Conservation (phyloP, 1,139 yeast genomes). For the Schwanniomyces etchellsii region DNA sequence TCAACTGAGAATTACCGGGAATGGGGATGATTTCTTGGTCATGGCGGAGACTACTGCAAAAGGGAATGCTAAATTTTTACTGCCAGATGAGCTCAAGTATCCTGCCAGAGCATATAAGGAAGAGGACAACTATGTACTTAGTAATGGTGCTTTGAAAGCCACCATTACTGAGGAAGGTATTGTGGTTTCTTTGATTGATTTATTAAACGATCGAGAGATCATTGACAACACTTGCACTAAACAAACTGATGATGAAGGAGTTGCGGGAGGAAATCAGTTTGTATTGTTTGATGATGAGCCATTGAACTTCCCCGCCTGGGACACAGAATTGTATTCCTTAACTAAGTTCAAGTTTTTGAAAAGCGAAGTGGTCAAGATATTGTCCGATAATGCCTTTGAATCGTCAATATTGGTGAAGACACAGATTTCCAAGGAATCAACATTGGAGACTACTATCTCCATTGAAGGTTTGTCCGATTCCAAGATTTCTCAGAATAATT, state of each 20-base stretch:
- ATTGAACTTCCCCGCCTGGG: constrained; percentile 93
- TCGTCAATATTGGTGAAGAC: constrained; percentile 60
- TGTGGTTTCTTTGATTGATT: constrained; percentile 62
- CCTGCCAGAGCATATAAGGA: constrained; percentile 43
- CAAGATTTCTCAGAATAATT: constrained; percentile 30
- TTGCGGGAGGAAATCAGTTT: constrained; percentile 68
- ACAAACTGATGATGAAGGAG: constrained; percentile 30
- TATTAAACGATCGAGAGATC: constrained; percentile 56
- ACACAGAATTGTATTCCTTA: constrained; percentile 82
- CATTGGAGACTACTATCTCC: constrained; percentile 66
- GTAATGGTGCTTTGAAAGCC: constrained; percentile 59
- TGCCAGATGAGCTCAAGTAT: constrained; percentile 18
- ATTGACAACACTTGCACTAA: constrained; percentile 48
- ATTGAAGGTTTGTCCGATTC: constrained; percentile 48
- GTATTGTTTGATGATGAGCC: constrained; percentile 87
- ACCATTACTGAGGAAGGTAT: constrained; percentile 56
- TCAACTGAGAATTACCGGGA: background rate
- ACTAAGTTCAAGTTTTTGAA: constrained; percentile 53
- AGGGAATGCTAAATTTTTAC: background rate
- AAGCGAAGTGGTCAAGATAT: constrained; percentile 42
- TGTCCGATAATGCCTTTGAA: constrained; percentile 51
- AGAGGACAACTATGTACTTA: constrained; percentile 39
- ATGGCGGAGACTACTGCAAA: background rate
- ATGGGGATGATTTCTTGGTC: background rate
- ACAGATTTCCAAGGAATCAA: constrained; percentile 49